Percentiles rank a stretch among this genome's conserved stretches.
phyloP scores from a whole-genome alignment of 1,139 yeast species.

The Geotrichum aggregatum region DNA sequence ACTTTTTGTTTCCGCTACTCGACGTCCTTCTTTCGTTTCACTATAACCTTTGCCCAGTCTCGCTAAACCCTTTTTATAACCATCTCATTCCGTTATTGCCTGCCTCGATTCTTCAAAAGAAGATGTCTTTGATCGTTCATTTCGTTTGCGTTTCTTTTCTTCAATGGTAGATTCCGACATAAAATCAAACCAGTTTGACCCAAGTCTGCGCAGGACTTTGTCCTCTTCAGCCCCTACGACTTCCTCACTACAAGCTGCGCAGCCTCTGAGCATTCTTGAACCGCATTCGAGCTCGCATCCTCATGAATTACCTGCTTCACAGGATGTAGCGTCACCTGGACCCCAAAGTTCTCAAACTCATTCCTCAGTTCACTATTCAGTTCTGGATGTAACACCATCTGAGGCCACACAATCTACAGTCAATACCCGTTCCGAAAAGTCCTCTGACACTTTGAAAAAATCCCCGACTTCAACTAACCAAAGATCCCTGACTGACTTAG shows the following conservation, averaged over 20 bases:
- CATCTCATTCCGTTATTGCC: not conserved
- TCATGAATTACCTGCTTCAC: not conserved
- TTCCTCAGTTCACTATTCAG: not conserved
- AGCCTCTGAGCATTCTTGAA: constrained; percentile 5
- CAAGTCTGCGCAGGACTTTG: not conserved
- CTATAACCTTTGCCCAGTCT: not conserved
- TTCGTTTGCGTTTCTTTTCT: not conserved
- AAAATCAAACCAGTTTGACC: not conserved
- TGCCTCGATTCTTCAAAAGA: not conserved
- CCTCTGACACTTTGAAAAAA: not conserved
- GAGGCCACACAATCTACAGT: not conserved
- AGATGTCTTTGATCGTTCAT: not conserved
- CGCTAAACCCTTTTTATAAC: not conserved
- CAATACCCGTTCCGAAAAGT: not conserved
- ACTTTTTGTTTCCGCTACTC: not conserved
- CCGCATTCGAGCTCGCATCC: not conserved
- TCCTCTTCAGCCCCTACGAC: not conserved
- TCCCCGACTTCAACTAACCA: not conserved
- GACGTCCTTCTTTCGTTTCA: not conserved
- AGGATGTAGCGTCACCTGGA: not conserved
- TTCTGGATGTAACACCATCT: no score
- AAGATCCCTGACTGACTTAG: not conserved
- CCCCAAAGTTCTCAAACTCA: not conserved
- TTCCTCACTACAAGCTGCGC: not conserved
- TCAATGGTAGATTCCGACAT: not conserved